Evolutionary conservation across 169 alveolate genomes (phyloP).

Genomic region (Neospora caninum): DNA sequence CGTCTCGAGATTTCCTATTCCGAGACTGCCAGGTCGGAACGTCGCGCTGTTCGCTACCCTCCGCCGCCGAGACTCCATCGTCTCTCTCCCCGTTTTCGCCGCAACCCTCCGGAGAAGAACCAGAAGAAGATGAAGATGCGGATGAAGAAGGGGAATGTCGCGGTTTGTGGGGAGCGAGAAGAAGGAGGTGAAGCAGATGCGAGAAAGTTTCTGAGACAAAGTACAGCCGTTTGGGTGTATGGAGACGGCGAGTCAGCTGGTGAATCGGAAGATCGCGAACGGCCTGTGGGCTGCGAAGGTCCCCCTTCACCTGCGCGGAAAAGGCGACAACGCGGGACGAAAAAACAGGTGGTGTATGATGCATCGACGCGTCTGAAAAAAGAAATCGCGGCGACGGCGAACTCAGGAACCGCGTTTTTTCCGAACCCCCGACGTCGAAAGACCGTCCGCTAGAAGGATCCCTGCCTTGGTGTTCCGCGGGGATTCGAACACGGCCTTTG

Average conservation of each 20-base stretch:
- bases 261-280: background rate
- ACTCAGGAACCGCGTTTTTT: no score
- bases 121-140: no score
- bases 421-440: no score
- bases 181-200: conserved; percentile 34
- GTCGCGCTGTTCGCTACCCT: background rate
- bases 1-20: background rate
- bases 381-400: no score
- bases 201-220: conserved; percentile 53
- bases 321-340: background rate
- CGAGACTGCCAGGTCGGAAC: background rate
- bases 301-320: background rate
- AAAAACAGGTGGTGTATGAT: no score
- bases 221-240: conserved; percentile 57
- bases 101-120: background rate
- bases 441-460: no score
- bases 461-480: no score
- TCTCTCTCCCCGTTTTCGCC: background rate
- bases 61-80: background rate
- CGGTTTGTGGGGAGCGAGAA: background rate
- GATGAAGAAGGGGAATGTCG: background rate
- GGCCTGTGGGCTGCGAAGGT: background rate
- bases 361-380: no score
- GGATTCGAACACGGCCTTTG: no score
- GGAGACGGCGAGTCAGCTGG: conserved; percentile 62